Evolutionary conservation across 2,329 filamentous ascomycete genomes (phyloP), one percentile per base, ranked within the genome.

Genomic region (Trichoderma afroharzianum): DNA sequence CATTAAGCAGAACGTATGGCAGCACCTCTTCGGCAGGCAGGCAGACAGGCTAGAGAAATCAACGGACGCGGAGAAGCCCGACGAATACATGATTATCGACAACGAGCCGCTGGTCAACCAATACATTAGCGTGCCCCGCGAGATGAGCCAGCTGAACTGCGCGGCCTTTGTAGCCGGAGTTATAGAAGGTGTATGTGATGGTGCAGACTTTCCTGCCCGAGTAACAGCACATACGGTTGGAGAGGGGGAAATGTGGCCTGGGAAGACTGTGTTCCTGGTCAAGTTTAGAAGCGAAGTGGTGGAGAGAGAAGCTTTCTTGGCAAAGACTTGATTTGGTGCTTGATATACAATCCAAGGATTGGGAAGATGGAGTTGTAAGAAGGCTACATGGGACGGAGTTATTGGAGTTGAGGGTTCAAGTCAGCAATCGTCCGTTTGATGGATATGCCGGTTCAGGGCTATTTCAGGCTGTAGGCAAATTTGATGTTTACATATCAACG

Each of bases 41-140:
- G 96, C 96, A 32, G 95, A 98, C 83, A 92, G 94, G 21, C 90
- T 99, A 72, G 96, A 99, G 84, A 95, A 96, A 83, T 93, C 91
- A 72, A 90, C 90, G 68, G 91, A 93, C 77, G 91, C 93, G 9
- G 89, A 91, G 68, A 95, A 94, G 67, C 91, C 93, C 9, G 94
- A 96, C 76, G 95, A 98, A 85, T 99, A 98, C 86, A 98, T 99
- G 95, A 96, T 99, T 77, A 93, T 95, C 77, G 96, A 99, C 83
- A 98, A 99, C 83, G 96, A 98, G 80, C 96, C 96, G 26, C 87
- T 98, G 64, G 95, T 98, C 50, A 98, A 98, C 82, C 91, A 92
- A 74, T 98, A 96, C 83, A 92, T 99, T 79, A 94, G 91, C 77
- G 92, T 98, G 68, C 96, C 96, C 18, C 92, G 92, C 78, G 96